Percentiles rank a stretch among this genome's conserved stretches.
These are phyloP conservation scores for Kondoa subrosea DNA, from an alignment of 768 basidiomycete species.

Conservation along the genomic window DNA sequence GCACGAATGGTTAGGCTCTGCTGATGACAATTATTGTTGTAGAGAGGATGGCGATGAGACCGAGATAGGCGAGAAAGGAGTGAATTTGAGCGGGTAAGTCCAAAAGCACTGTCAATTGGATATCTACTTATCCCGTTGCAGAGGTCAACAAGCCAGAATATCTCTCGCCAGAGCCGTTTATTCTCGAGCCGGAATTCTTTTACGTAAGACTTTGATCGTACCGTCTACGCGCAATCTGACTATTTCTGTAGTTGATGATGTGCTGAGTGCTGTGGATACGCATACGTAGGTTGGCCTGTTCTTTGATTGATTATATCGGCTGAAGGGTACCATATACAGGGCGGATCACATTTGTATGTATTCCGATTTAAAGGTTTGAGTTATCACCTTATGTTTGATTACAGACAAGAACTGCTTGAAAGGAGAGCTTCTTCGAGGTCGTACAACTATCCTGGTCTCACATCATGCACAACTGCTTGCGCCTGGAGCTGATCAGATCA, in stretches of 20 bases:
- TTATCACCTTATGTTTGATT: too few species aligned
- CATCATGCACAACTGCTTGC: constrained; percentile 82
- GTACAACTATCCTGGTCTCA: constrained; percentile 77
- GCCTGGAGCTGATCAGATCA: constrained; percentile 54
- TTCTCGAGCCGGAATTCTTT: constrained; percentile 5
- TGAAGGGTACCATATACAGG: too few species aligned
- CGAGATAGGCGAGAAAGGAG: constrained; percentile 27
- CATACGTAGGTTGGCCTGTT: too few species aligned
- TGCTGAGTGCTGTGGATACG: constrained; percentile 35
- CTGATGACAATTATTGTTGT: too few species aligned
- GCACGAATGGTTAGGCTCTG: too few species aligned
- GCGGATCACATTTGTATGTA: constrained; percentile 31
- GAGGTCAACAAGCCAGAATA: constrained; percentile 31
- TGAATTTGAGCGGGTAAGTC: constrained; percentile 1
- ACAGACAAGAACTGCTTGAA: constrained; percentile 58
- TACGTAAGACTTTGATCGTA: constrained; percentile 6
- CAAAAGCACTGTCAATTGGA: neutral
- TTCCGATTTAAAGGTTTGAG: too few species aligned
- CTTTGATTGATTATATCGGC: too few species aligned
- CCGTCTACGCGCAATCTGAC: neutral
- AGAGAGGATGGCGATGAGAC: constrained; percentile 67
- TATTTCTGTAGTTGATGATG: constrained; percentile 4
- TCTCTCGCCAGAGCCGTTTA: constrained; percentile 31
- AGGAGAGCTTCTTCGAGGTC: constrained; percentile 54
- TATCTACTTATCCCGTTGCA: neutral